phyloP scores from a whole-genome alignment of 768 basidiomycete genomes.

The Kwoniella botswanensis region DNA sequence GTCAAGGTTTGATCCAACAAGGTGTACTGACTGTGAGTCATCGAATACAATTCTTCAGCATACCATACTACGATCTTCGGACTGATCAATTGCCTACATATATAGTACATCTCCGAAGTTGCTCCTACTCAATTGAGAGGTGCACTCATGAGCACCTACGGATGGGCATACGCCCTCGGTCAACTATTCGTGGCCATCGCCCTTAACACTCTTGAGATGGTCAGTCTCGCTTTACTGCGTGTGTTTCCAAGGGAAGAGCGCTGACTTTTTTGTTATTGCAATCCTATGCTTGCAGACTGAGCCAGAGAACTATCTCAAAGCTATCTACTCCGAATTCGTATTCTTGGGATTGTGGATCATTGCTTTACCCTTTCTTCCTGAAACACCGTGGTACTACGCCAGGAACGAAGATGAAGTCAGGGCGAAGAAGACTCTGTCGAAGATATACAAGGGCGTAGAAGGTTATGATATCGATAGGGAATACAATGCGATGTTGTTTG shows the following conservation, averaged over 20 bases:
- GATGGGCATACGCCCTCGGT: slow-evolving; percentile 21
- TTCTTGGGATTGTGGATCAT: slow-evolving; percentile 27
- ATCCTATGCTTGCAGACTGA: slow-evolving; percentile 1
- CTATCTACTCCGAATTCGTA: slow-evolving; percentile 22
- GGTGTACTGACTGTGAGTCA: slow-evolving; percentile 14
- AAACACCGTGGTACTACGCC: slow-evolving; percentile 35
- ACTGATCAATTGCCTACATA: neutral
- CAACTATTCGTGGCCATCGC: slow-evolving; percentile 22
- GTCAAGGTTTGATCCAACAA: slow-evolving; percentile 20
- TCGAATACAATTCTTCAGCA: too few species aligned
- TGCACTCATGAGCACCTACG: slow-evolving; percentile 22
- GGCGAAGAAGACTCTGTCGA: slow-evolving; percentile 21
- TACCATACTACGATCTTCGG: too few species aligned
- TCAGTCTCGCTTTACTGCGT: neutral
- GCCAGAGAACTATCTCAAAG: slow-evolving; percentile 2
- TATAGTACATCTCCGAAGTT: slow-evolving; percentile 30
- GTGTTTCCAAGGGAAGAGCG: neutral
- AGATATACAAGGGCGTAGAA: slow-evolving; percentile 28
- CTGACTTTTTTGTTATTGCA: neutral
- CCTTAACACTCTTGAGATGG: slow-evolving; percentile 25
- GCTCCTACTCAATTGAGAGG: slow-evolving; percentile 29
- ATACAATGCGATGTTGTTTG: slow-evolving; percentile 24
- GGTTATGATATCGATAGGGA: slow-evolving; percentile 39
- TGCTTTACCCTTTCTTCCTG: slow-evolving; percentile 21
- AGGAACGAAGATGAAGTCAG: slow-evolving; percentile 33